phyloP scores from a whole-genome alignment of 2,329 filamentous ascomycete genomes.

The Emmonsia crescens region DNA sequence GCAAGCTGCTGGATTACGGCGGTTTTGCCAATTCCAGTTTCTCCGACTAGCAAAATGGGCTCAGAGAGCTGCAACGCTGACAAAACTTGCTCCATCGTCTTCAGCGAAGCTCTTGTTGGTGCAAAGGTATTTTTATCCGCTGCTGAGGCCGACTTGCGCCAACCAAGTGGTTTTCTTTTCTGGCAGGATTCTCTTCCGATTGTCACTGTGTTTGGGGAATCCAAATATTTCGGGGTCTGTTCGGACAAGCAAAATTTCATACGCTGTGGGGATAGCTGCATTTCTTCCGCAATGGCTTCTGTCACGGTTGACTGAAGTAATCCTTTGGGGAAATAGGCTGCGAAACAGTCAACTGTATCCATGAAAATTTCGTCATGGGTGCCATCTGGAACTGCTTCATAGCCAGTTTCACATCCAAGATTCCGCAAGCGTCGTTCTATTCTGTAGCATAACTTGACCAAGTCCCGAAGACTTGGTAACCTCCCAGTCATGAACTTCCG shows the following conservation, averaged over 20 bases:
- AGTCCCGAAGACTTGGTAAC: conserved; percentile 59
- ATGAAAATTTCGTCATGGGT: conserved; percentile 77
- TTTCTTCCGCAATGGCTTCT: conserved; percentile 64
- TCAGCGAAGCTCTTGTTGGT: conserved; percentile 72
- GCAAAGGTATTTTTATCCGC: conserved; percentile 55
- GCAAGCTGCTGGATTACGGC: conserved; percentile 91
- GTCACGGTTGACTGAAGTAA: conserved; percentile 47
- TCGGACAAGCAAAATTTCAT: conserved; percentile 65
- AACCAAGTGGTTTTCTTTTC: conserved; percentile 43
- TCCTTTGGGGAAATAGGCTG: conserved; percentile 62
- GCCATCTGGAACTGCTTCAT: conserved; percentile 61
- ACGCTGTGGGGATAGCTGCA: conserved; percentile 75
- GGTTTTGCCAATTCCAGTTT: conserved; percentile 97
- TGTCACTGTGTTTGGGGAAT: conserved; percentile 46
- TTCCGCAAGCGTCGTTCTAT: conserved; percentile 54
- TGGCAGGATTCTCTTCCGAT: conserved; percentile 56
- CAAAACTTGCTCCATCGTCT: conserved; percentile 78
- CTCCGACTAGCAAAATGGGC: conserved; percentile 86
- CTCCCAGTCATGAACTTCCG: conserved; percentile 37
- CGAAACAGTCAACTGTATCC: conserved; percentile 88
- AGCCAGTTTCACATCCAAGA: conserved; percentile 51
- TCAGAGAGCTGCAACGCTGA: conserved; percentile 75
- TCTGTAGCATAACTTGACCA: conserved; percentile 84
- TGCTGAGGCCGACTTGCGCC: conserved; percentile 34
- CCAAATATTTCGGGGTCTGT: conserved; percentile 60